These are phyloP conservation scores for Mortierella sp. DNA, from an alignment of 371 early-diverging fungal species.

Conservation along the genomic window DNA sequence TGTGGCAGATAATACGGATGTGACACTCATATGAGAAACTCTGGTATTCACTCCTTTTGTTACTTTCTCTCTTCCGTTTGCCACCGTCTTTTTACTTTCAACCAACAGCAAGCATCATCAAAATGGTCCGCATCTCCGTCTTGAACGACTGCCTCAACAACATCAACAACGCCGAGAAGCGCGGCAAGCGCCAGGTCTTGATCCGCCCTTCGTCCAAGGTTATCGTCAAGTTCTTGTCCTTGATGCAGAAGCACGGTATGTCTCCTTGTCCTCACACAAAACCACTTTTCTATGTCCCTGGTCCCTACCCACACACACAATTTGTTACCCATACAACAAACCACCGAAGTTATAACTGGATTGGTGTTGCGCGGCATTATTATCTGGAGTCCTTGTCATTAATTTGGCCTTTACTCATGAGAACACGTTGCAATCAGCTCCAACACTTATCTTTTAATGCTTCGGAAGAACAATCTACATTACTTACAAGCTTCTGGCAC, in stretches of 20 bases:
- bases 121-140: constrained; percentile 92
- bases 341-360: constrained; percentile 82
- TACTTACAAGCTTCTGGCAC: constrained; percentile 65
- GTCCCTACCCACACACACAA: not conserved
- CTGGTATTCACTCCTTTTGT: constrained; percentile 42
- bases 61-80: not conserved
- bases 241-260: constrained; percentile 99
- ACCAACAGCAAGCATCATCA: constrained; percentile 37
- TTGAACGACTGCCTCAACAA: constrained; percentile 98
- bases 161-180: constrained; percentile 99
- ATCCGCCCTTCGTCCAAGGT: constrained; percentile 98
- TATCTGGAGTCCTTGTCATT: not conserved
- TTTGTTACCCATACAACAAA: not conserved
- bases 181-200: constrained; percentile 98
- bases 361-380: constrained; percentile 59
- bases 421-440: constrained; percentile 34
- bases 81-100: constrained; percentile 8
- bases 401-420: not conserved
- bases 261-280: not conserved
- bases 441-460: constrained; percentile 78
- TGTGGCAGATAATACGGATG: constrained; percentile 12
- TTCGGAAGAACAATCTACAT: constrained; percentile 70
- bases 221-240: constrained; percentile 97
- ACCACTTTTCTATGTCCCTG: too few relatives aligned
- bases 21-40: constrained; percentile 59